Base-by-base conservation (phyloP, 225 moss, liverwort and hornwort genomes). In the Physcomitrium patens region DNA sequence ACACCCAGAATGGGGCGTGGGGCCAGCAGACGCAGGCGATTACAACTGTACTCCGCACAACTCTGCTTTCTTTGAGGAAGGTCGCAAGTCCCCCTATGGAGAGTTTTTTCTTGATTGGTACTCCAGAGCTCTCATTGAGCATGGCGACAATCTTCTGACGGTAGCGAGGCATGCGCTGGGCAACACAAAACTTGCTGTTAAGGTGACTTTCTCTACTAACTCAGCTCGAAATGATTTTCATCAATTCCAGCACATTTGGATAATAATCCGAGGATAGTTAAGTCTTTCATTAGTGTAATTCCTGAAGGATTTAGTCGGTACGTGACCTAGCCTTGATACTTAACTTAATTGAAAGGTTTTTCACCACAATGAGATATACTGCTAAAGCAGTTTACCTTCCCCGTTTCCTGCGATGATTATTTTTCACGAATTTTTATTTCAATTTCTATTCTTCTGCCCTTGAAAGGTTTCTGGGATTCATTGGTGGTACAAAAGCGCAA, bases 61-160 rank as follows among this genome's bases (percentile, higher is more conserved):
- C 0, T 87, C 91, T 0, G 55, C 60, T 0, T 93, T 93, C 68
- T 93, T 91, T 72, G 49, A 65, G 1, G 79, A 71, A 0, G 87
- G 82, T 0, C 86, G 83, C 81, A 80, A 77, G 41, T 86, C 67
- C 0, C 12, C 82, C 1, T 86, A 85, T 7, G 93, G 87, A n/a
- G 26, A 86, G 8, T 91, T 91, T 74, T 93, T 93, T 24, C 72
- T 93, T 5, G 77, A 67, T 9, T 93, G 93, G 93, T 93, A 93
- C 19, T 79, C 91, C 1, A 42, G 76, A 9, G 68, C 82, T 5
- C 91, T 93, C 45, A 80, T 93, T 42, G 80, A 81, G 47, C 93
- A 93, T 11, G 91, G 93, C 7, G 79, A 91, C 50, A 81, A 65
- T 45, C 76, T 93, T 0, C 91, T 93, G 8, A 73, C 82, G 1